Evolutionary conservation across 2,329 filamentous ascomycete species (phyloP).

Genomic region (Colletotrichum ledebouriae): DNA sequence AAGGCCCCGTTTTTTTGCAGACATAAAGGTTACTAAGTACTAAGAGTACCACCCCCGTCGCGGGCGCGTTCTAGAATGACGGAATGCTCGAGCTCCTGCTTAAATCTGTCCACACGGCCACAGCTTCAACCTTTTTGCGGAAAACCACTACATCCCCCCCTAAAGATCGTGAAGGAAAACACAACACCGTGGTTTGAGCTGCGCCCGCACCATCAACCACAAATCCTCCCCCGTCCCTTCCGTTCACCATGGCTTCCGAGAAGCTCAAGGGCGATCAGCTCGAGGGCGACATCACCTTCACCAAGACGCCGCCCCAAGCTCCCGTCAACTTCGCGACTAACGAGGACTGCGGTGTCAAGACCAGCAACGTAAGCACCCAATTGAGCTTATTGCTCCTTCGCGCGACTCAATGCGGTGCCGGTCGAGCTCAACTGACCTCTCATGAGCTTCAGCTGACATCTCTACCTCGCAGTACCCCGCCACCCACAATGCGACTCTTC

Average conservation of each 20-base stretch:
- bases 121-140: slow-evolving; percentile 11
- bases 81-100: slow-evolving; percentile 37
- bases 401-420: not conserved
- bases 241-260: slow-evolving; percentile 43
- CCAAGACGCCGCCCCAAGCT: slow-evolving; percentile 55
- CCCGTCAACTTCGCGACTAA: slow-evolving; percentile 75
- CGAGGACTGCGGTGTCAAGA: slow-evolving; percentile 69
- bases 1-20: no score
- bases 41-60: slow-evolving; percentile 19
- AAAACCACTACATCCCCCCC: not conserved
- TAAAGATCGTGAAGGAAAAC: slow-evolving; percentile 6
- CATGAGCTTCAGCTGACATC: slow-evolving; percentile 24
- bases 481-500: slow-evolving; percentile 95
- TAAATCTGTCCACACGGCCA: slow-evolving; percentile 41
- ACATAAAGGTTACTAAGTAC: no score
- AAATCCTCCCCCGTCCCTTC: not conserved
- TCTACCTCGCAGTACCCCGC: slow-evolving; percentile 75
- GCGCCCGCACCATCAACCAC: slow-evolving; percentile 10
- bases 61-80: slow-evolving; percentile 17
- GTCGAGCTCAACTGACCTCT: slow-evolving; percentile 19
- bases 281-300: slow-evolving; percentile 58
- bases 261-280: slow-evolving; percentile 44
- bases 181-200: slow-evolving; percentile 10
- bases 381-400: not conserved
- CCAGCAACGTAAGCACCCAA: slow-evolving; percentile 52